Percentiles rank a stretch among this genome's conserved stretches.
These are phyloP conservation scores for Syncephalastrum contaminatum DNA, from an alignment of 371 early-diverging fungal species.

Conservation along the genomic window DNA sequence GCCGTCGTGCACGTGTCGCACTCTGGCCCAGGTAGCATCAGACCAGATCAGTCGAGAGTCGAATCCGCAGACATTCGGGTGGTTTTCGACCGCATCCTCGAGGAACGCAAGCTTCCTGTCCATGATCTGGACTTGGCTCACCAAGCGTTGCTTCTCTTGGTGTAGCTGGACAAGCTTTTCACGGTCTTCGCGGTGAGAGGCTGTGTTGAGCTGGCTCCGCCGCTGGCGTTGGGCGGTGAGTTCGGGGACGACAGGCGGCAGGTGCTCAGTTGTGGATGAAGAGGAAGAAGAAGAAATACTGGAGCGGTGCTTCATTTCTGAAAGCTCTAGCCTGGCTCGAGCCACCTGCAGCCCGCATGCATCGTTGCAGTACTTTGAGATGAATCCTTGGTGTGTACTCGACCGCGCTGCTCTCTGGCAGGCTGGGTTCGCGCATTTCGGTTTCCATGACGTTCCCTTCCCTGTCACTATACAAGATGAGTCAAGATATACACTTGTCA, in stretches of 20 bases:
- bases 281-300: neutral
- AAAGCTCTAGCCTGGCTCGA: constrained; percentile 32
- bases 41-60: constrained; percentile 52
- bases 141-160: constrained; percentile 13
- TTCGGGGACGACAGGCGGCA: constrained; percentile 6
- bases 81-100: constrained; percentile 17
- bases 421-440: constrained; percentile 45
- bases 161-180: constrained; percentile 19
- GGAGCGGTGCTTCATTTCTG: constrained; percentile 31
- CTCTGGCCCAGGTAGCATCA: constrained; percentile 33
- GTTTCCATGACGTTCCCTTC: constrained; percentile 48
- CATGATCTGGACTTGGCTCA: constrained; percentile 14
- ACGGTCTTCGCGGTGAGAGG: constrained; percentile 31
- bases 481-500: neutral
- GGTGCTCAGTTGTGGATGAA: neutral
- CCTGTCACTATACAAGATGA: constrained; percentile 33
- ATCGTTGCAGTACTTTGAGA: constrained; percentile 45
- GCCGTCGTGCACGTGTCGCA: constrained; percentile 13
- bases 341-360: constrained; percentile 44
- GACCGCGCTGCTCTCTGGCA: constrained; percentile 36
- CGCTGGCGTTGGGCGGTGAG: constrained; percentile 14
- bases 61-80: constrained; percentile 40
- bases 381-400: constrained; percentile 23
- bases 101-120: constrained; percentile 21
- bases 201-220: constrained; percentile 16